Evolutionary conservation across 2,329 filamentous ascomycete species (phyloP), one percentile per base, ranked within the genome.

Genomic region (Colletotrichum camelliae): DNA sequence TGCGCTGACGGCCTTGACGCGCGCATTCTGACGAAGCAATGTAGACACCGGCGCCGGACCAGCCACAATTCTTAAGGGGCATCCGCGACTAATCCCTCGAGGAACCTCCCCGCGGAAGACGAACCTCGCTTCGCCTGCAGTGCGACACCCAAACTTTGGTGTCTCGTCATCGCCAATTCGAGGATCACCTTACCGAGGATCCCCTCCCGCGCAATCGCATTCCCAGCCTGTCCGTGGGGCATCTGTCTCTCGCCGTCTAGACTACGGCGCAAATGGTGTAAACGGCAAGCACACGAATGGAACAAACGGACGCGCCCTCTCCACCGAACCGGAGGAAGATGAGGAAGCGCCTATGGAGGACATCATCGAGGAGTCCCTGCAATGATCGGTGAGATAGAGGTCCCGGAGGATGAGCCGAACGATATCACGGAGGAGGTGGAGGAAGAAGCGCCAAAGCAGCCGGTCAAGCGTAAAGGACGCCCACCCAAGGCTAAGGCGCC

Each of bases 51-150:
- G 89, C 12, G 87, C 89, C n/a, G 89, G 89, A 4, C 89, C 90
- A 13, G 86, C 86, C 39, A 89, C 90, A 4, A 82, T 90, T 37
- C 86, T 91, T 67, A 89, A 87, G 78, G 87, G 82, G 79, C 91
- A 82, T 27, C 75, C 72, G n/a, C 52, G 72, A 21, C 58, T 77
- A 6, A 67, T 77, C 18, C 77, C 77, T 16, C 75, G 77, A 35
- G 77, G 77, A 61, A 78, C 66, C 18, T 94, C 93, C 4, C 93
- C 93, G 1, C 87, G 90, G 70, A 94, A 94, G 83, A 93, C 93
- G 5, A 85, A 88, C 39, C 87, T 92, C 31, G 85, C 87, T 15
- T 91, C 90, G 3, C 93, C 93, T 1, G 92, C 93, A 31, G 89
- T 91, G 77, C 89, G 89, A 72, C 92, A 91, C 79, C 91, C 90